Evolutionary conservation across 2,329 filamentous ascomycete genomes (phyloP).

Genomic region (Colletotrichum sp.): DNA sequence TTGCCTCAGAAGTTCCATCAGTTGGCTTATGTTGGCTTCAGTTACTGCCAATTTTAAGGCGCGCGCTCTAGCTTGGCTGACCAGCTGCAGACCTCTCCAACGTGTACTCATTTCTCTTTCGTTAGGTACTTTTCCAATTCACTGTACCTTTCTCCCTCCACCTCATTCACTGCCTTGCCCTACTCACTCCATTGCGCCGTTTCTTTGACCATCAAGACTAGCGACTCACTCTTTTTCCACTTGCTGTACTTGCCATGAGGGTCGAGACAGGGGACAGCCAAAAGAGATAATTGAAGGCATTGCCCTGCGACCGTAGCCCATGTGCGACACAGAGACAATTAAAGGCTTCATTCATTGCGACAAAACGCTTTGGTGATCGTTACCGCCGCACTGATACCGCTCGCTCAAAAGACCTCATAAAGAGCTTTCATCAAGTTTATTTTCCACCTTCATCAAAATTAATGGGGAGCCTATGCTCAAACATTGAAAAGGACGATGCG

Average conservation of each 20-base stretch:
- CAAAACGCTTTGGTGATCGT: background rate
- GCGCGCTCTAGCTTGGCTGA: background rate
- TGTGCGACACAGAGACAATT: background rate
- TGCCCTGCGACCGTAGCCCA: background rate
- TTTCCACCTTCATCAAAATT: background rate
- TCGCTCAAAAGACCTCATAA: background rate
- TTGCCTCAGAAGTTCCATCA: background rate
- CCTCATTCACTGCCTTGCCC: background rate
- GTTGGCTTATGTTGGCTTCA: background rate
- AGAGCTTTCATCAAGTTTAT: background rate
- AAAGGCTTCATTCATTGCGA: background rate
- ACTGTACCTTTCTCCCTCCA: background rate
- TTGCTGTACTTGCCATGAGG: background rate
- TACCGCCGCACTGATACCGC: background rate
- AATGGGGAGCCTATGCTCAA: slow-evolving; percentile 22
- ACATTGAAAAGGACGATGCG: slow-evolving; percentile 21
- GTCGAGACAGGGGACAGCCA: background rate
- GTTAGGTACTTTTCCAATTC: background rate
- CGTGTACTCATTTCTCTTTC: background rate
- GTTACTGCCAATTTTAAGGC: background rate
- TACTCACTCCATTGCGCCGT: background rate
- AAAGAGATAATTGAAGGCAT: background rate
- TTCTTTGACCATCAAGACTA: background rate
- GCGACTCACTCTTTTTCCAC: background rate
- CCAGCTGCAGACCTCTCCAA: background rate